Evolutionary conservation across 306 rosid species (phyloP).

Genomic region (Cicer arietinum): DNA sequence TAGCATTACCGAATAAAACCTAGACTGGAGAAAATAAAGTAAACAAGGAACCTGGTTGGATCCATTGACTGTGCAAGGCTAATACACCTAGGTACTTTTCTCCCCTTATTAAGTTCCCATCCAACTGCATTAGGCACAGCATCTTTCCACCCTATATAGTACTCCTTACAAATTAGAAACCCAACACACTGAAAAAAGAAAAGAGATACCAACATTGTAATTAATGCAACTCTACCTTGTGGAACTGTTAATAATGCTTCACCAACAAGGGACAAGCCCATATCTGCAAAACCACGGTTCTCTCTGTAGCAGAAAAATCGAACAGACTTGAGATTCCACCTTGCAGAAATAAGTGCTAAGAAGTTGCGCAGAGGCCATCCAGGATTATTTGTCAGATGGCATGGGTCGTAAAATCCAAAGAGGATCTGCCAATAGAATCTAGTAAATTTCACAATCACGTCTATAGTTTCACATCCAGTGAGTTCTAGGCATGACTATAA

Average conservation of each 20-base stretch:
- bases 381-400: conserved; percentile 86
- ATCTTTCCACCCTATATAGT: conserved; percentile 63
- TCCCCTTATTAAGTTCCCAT: conserved; percentile 90
- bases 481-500: conserved; percentile 34
- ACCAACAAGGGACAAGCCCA: conserved; percentile 81
- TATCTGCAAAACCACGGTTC: conserved; percentile 91
- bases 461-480: conserved; percentile 27
- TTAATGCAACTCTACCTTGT: conserved; percentile 63
- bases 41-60: conserved; percentile 72
- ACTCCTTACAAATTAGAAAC: conserved; percentile 43
- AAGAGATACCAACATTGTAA: conserved; percentile 35
- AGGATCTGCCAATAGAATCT: conserved; percentile 66
- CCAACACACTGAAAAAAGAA: conserved; percentile 23
- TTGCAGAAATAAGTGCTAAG: conserved; percentile 74
- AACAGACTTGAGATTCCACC: conserved; percentile 81
- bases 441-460: conserved; percentile 41
- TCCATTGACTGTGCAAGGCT: conserved; percentile 96
- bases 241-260: conserved; percentile 69
- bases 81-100: conserved; percentile 67
- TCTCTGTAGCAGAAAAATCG: conserved; percentile 89
- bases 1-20: background rate
- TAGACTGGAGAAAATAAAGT: conserved; percentile 10
- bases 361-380: conserved; percentile 99
- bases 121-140: conserved; percentile 75
- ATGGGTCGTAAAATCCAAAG: conserved; percentile 97